A percentile compares a stretch with the other conserved stretches of the same genome.
These are phyloP conservation scores for Arachis monticola DNA, from an alignment of 331 rosid species.

Conservation along the genomic window DNA sequence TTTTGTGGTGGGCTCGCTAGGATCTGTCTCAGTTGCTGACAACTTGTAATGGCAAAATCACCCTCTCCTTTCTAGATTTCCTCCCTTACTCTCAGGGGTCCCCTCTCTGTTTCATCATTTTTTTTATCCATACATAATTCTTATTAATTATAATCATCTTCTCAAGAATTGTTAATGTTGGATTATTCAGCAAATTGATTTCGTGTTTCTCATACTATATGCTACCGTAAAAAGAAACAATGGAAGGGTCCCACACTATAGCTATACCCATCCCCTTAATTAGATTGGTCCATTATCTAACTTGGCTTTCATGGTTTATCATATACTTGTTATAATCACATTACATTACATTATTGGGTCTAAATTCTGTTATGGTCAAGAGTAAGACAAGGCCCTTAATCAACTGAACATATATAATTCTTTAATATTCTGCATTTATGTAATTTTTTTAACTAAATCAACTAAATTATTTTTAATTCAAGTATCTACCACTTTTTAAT, in stretches of 20 bases:
- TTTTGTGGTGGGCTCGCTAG: constrained; percentile 71
- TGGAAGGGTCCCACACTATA: constrained; percentile 14
- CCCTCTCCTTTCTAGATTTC: constrained; percentile 59
- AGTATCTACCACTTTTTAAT: too few relatives aligned
- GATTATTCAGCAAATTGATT: too few relatives aligned
- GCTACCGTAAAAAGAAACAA: constrained; percentile 1
- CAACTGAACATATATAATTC: constrained; percentile 5
- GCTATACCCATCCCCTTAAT: background rate
- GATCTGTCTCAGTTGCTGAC: constrained; percentile 80
- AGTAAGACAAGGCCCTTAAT: constrained; percentile 2
- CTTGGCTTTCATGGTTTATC: background rate
- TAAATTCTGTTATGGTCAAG: constrained; percentile 37
- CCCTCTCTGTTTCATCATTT: background rate
- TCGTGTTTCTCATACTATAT: background rate
- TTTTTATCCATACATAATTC: too few relatives aligned
- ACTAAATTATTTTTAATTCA: too few relatives aligned
- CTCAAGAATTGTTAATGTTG: too few relatives aligned
- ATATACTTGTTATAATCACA: background rate
- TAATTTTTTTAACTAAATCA: too few relatives aligned
- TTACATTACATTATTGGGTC: constrained; percentile 36
- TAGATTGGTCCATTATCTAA: constrained; percentile 22
- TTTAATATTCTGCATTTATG: too few relatives aligned
- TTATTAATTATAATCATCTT: too few relatives aligned
- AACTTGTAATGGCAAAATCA: constrained; percentile 61
- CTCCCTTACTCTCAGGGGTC: constrained; percentile 47